Base-by-base conservation (phyloP, 2,329 filamentous ascomycete species). In the Mycosphaerella sp. region DNA sequence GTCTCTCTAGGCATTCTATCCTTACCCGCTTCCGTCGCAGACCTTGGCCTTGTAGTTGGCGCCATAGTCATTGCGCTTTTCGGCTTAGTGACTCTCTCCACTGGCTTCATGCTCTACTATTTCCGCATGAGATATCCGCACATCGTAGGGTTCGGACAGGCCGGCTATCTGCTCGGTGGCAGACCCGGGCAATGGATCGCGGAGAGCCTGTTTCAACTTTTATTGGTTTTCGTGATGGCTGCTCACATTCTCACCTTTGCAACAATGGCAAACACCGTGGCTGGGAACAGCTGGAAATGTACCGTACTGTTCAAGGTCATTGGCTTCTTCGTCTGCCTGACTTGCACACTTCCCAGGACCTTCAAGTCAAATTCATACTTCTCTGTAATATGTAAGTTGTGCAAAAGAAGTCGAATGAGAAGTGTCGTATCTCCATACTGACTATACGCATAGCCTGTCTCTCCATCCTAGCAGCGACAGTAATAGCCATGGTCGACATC, bases 241-340 rank as follows among this genome's bases (percentile, higher is more conserved):
- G 85, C 82, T n/a, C 86, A 89, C 68, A 74, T 85, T 45, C 71
- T 87, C 55, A 86, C 83, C 0, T 86, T 86, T 58, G 78, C 77
- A 28, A 83, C 87, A 60, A 84, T 84, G 58, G 79, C 87, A 68
- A 82, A 82, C 59, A 80, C 76, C 44, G 72, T 87, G 45, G 82
- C 81, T 4, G 66, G 78, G 3, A 78, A 73, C 0, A 75, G 76
- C 0, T 86, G 83, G 66, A 82, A 81, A 3, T 79, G 86, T 50
- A 60, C 58, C 6, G 45, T 59, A 30, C 72, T 81, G 1, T 86
- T 81, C 69, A 79, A 76, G 3, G 71, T 82, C n/a, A 70, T 82
- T 1, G 82, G 81, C 0, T 62, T 82, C 54, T 61, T 76, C 4
- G 53, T 86, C 3, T 84, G 79, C 46, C 79, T 81, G 62, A 49